Evolutionary conservation across 163 green algal species (phyloP).

Genomic region (Scenedesmus sp.): DNA sequence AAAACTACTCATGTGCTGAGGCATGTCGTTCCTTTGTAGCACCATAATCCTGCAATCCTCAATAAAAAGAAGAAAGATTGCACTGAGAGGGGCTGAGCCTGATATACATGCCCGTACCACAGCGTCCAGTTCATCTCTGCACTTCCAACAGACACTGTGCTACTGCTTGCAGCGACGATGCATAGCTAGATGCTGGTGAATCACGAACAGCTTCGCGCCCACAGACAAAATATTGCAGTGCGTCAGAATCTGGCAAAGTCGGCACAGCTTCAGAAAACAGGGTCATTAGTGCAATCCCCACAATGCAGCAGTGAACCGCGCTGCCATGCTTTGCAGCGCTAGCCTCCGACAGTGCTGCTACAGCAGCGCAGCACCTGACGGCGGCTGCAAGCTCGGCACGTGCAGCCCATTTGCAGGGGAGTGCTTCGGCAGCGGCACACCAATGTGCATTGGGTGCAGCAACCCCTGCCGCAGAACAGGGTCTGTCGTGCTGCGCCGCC

Average conservation of each 20-base stretch:
- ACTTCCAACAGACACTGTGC: not conserved
- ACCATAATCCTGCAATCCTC: too few relatives aligned
- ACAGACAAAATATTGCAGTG: not conserved
- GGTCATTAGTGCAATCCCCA: not conserved
- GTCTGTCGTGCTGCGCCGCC: slow-evolving; percentile 16
- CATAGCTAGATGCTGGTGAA: not conserved
- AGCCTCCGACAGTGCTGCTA: not conserved
- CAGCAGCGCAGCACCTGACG: slow-evolving; percentile 42
- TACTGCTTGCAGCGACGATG: too few relatives aligned
- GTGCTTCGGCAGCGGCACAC: not conserved
- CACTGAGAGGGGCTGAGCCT: too few relatives aligned
- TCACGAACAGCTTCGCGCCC: not conserved
- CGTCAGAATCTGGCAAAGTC: not conserved
- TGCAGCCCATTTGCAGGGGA: slow-evolving; percentile 18
- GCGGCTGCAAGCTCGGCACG: slow-evolving; percentile 30
- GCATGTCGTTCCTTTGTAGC: too few relatives aligned
- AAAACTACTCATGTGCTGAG: too few relatives aligned
- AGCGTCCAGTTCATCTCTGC: too few relatives aligned
- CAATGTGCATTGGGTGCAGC: slow-evolving; percentile 19
- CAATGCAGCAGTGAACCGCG: not conserved
- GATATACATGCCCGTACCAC: too few relatives aligned
- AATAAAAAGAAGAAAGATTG: too few relatives aligned
- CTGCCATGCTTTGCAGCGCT: not conserved
- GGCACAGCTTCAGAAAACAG: not conserved
- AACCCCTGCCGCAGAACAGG: slow-evolving; percentile 27